These are phyloP conservation scores for Pseudogymnoascus sp. DNA, from an alignment of 2,329 filamentous ascomycete genomes.

Conservation along the genomic window DNA sequence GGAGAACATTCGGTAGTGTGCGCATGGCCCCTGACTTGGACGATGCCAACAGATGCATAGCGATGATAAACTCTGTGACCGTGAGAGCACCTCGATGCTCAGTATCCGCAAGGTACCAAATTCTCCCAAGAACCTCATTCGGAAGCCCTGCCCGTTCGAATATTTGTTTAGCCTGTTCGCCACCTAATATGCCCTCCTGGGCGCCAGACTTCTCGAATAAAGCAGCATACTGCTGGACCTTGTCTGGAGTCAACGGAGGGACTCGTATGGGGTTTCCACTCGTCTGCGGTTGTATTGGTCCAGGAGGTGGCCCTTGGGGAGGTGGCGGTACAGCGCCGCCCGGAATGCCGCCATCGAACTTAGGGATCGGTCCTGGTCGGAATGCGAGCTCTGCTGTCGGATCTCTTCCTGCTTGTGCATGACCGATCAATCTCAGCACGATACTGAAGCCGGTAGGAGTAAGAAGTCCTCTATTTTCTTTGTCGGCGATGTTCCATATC, in stretches of 20 bases:
- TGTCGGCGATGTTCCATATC: conserved; percentile 99
- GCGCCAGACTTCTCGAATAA: conserved; percentile 86
- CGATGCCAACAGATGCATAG: conserved; percentile 93
- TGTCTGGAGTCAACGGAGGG: conserved; percentile 79
- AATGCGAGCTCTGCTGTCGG: conserved; percentile 76
- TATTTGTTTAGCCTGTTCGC: conserved; percentile 83
- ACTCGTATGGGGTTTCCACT: conserved; percentile 72
- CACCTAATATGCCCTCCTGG: conserved; percentile 69
- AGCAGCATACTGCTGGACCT: conserved; percentile 80
- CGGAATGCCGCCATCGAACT: conserved; percentile 64
- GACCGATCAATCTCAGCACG: conserved; percentile 87
- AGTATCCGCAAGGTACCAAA: conserved; percentile 92
- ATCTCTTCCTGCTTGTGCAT: conserved; percentile 81
- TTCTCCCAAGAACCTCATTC: conserved; percentile 84
- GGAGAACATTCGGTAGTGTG: conserved; percentile 70
- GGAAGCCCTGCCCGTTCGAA: conserved; percentile 89
- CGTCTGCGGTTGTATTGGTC: conserved; percentile 45
- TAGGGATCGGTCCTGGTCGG: conserved; percentile 79
- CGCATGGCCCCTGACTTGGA: conserved; percentile 79
- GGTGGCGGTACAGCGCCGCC: conserved; percentile 40
- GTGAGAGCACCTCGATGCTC: conserved; percentile 85
- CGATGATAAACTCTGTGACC: conserved; percentile 89
- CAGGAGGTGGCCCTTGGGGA: conserved; percentile 36
- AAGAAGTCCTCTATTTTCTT: conserved; percentile 88
- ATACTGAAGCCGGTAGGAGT: conserved; percentile 90